Base-by-base conservation (phyloP, 176 grass and related monocot species). In the Eleusine coracana region DNA sequence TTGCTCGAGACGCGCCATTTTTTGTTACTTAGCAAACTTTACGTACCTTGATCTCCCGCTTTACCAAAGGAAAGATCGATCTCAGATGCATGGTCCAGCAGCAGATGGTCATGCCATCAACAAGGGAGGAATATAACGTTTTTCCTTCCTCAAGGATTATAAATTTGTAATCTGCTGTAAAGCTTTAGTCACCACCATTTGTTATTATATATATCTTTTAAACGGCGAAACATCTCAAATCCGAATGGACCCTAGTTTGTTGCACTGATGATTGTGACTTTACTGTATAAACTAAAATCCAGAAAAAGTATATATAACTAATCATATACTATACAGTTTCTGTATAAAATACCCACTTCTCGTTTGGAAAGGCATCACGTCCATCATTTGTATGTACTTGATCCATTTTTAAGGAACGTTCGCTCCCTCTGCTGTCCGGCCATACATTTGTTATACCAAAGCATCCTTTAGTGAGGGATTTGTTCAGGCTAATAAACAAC, bases 401-500 rank as follows among this genome's bases (percentile, higher is more conserved):
- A 27, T 78, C 25, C 66, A 28, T 73, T 73, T 18, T 59, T 44
- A 59, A 45, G 68, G 8, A 73, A 11, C 4, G n/a, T 6, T 49
- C 29, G 2, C 23, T 56, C 49, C 45, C 60, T 37, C 60, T 37
- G 21, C 60, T 27, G n/a, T 66, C 52, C n/a, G n/a, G n/a, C n/a
- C 70, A 67, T 18, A 23, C 21, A 34, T 75, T 68, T 79, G 13
- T 80, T 80, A 80, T 61, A 18, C n/a, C 21, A 68, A 58, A 84
- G 50, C 50, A 44, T 18, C 11, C n/a, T 66, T 58, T 67, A 40
- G 27, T 54, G 68, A 74, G 3, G 4, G 61, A 18, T 84, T 76
- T 55, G 42, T 27, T 84, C 9, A 37, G 18, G 18, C 17, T 90
- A 68, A 62, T 90, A 68, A 62, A 86, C 34, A 78, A 66, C 2